Conservation (phyloP, 495 filamentous ascomycete genomes). For the Cercophora sp. region DNA sequence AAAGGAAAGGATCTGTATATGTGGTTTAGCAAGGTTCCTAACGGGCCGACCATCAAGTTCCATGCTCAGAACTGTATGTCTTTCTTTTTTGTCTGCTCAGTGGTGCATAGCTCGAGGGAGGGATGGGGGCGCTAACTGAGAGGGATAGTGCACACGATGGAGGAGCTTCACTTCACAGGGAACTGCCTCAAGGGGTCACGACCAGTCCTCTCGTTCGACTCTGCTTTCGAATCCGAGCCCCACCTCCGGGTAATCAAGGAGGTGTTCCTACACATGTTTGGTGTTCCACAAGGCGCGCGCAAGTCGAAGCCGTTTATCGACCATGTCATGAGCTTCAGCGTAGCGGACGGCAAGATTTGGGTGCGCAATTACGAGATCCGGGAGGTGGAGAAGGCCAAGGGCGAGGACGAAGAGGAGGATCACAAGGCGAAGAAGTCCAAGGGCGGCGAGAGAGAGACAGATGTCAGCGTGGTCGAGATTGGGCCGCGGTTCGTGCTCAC, state of each 20-base stretch:
- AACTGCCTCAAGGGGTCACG: constrained; percentile 94
- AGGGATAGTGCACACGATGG: constrained; percentile 77
- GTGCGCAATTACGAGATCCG: constrained; percentile 89
- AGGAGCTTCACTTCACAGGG: constrained; percentile 91
- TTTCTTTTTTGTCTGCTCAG: no score
- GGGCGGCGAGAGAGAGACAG: constrained; percentile 53
- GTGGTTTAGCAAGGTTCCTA: constrained; percentile 91
- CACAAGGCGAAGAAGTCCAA: constrained; percentile 28
- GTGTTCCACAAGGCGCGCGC: constrained; percentile 80
- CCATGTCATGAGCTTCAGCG: constrained; percentile 87
- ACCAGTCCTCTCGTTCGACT: constrained; percentile 93
- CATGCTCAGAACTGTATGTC: constrained; percentile 64
- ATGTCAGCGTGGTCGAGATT: constrained; percentile 85
- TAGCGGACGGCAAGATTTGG: constrained; percentile 96
- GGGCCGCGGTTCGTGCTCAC: constrained; percentile 93
- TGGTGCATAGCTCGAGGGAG: background rate
- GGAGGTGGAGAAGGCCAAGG: constrained; percentile 66
- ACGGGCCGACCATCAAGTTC: constrained; percentile 89
- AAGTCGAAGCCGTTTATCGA: constrained; percentile 95
- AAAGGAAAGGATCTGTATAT: constrained; percentile 93
- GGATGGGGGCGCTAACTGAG: constrained; percentile 7
- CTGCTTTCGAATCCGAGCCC: constrained; percentile 70
- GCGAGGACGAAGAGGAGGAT: constrained; percentile 31
- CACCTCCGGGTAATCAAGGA: constrained; percentile 74
- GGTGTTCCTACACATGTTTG: constrained; percentile 86